These are phyloP conservation scores for Trichophyton equinum DNA, from an alignment of 2,329 filamentous ascomycete genomes.

Conservation along the genomic window DNA sequence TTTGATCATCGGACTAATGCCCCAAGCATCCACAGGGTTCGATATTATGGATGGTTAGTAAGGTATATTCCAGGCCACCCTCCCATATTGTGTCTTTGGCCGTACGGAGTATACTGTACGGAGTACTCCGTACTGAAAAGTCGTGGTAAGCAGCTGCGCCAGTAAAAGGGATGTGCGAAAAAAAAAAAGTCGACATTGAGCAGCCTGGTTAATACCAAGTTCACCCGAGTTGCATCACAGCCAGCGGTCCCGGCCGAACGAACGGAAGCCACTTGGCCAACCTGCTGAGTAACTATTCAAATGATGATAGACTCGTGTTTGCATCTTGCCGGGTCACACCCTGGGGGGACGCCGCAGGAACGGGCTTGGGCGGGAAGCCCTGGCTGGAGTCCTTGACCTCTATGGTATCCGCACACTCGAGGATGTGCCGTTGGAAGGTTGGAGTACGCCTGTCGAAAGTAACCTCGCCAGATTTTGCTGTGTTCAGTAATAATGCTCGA, in stretches of 20 bases:
- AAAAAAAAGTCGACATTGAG: background rate
- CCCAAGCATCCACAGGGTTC: background rate
- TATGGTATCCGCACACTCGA: conserved; percentile 1
- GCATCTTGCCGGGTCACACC: background rate
- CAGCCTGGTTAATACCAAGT: background rate
- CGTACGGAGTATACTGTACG: no score
- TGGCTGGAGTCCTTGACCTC: background rate
- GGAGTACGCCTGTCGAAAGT: background rate
- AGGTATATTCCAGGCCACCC: background rate
- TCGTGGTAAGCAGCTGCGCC: no score
- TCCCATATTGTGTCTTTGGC: background rate
- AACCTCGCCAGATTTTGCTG: conserved; percentile 17
- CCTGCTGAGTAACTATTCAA: background rate
- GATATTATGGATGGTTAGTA: background rate
- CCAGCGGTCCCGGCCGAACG: background rate
- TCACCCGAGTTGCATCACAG: no score
- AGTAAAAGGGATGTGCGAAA: background rate
- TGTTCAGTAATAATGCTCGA: conserved; percentile 14
- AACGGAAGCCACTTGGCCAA: background rate
- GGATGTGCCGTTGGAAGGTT: background rate
- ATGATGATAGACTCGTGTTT: background rate
- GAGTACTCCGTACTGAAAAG: background rate
- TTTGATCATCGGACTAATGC: conserved; percentile 1
- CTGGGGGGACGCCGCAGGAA: background rate
- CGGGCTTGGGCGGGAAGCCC: background rate